Evolutionary conservation across 495 filamentous ascomycete genomes (phyloP).

Genomic region (Penicillium taxi): DNA sequence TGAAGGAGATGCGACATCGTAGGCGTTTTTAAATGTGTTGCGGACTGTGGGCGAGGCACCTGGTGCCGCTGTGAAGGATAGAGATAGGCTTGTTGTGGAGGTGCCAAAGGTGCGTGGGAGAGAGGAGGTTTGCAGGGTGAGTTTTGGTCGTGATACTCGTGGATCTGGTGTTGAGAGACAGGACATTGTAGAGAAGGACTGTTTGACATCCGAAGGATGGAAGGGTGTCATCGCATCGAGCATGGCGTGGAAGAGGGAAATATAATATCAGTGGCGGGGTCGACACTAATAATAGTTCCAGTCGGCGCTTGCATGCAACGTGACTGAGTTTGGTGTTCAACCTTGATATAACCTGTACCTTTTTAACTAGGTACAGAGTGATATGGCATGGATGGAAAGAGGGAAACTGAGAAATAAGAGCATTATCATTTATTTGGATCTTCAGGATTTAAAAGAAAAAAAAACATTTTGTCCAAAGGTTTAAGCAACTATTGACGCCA

Average conservation of each 20-base stretch:
- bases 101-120: constrained; percentile 46
- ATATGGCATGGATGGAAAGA: too few relatives aligned
- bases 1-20: constrained; percentile 58
- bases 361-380: too few relatives aligned
- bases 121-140: constrained; percentile 67
- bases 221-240: background rate
- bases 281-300: constrained; percentile 20
- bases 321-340: too few relatives aligned
- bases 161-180: constrained; percentile 18
- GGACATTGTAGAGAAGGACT: constrained; percentile 25
- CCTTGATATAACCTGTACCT: too few relatives aligned
- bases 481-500: constrained; percentile 23
- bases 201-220: constrained; percentile 16
- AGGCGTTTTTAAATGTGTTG: constrained; percentile 77
- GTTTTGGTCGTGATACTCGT: constrained; percentile 59
- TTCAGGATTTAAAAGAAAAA: background rate
- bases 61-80: constrained; percentile 51
- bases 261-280: constrained; percentile 8
- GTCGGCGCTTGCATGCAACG: constrained; percentile 11
- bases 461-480: constrained; percentile 1
- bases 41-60: constrained; percentile 66
- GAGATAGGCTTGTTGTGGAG: constrained; percentile 46
- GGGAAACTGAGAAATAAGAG: too few relatives aligned
- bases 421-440: background rate
- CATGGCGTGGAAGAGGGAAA: background rate